These are phyloP conservation scores for Brassica carinata DNA, from an alignment of 345 rosid genomes.

Conservation along the genomic window DNA sequence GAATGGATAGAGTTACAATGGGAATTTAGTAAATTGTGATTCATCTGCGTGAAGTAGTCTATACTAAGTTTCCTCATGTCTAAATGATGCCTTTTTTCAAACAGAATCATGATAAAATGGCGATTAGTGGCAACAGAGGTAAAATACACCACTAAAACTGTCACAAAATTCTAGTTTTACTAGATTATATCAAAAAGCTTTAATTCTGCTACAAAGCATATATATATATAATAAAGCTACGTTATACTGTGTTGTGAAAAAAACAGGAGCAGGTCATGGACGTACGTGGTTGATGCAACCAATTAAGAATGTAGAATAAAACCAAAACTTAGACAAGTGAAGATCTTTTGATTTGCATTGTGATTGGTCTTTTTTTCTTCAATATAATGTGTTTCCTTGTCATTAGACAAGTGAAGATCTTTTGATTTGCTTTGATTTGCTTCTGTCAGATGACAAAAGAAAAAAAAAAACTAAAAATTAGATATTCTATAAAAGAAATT, in stretches of 20 bases:
- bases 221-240: too few relatives aligned
- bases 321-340: neutral
- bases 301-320: neutral
- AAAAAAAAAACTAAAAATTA: neutral
- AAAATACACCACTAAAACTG: too few relatives aligned
- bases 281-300: too few relatives aligned
- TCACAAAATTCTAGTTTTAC: too few relatives aligned
- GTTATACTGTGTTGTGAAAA: neutral
- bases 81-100: too few relatives aligned
- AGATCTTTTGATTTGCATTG: neutral
- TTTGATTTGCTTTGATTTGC: neutral
- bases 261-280: too few relatives aligned
- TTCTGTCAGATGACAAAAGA: neutral
- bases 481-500: neutral
- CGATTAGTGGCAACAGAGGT: too few relatives aligned
- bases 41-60: neutral
- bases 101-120: too few relatives aligned
- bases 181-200: too few relatives aligned
- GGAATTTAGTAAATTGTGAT: neutral
- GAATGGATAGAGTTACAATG: too few relatives aligned
- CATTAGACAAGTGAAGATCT: neutral
- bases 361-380: neutral
- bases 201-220: too few relatives aligned
- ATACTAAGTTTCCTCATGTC: neutral
- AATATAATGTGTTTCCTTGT: neutral